These are phyloP conservation scores for Canariomyces notabilis DNA, from an alignment of 2,329 filamentous ascomycete genomes.

Conservation along the genomic window DNA sequence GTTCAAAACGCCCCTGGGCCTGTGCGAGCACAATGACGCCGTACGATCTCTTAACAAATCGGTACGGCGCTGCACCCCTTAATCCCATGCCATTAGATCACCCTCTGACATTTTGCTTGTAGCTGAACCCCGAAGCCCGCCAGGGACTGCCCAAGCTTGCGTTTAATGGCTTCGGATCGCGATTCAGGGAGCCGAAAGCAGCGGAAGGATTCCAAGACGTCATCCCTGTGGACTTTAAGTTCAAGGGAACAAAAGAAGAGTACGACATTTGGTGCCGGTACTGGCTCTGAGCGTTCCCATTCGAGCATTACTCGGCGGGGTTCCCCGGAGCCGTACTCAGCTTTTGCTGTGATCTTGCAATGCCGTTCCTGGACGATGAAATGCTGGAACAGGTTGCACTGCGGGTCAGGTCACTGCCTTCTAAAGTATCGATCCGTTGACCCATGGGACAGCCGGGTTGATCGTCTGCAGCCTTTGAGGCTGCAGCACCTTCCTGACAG, in stretches of 20 bases:
- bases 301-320: not conserved
- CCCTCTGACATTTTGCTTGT: slow-evolving; percentile 9
- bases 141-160: slow-evolving; percentile 70
- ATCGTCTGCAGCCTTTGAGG: no score
- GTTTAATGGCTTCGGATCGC: slow-evolving; percentile 68
- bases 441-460: no score
- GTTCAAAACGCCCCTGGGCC: slow-evolving; percentile 65
- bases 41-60: slow-evolving; percentile 64
- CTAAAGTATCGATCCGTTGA: no score
- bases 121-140: slow-evolving; percentile 80
- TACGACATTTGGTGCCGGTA: slow-evolving; percentile 69
- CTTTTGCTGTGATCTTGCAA: no score
- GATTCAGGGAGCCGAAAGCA: slow-evolving; percentile 65
- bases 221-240: slow-evolving; percentile 67
- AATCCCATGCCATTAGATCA: not conserved
- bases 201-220: slow-evolving; percentile 85
- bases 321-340: slow-evolving; percentile 4
- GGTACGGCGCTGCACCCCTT: slow-evolving; percentile 23
- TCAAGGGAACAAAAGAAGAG: slow-evolving; percentile 64
- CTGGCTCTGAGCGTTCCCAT: slow-evolving; percentile 71
- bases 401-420: no score
- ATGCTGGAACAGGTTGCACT: no score
- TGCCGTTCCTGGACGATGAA: no score
- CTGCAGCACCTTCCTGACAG: no score
- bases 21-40: slow-evolving; percentile 82